These are phyloP conservation scores for Tricholoma saponaceum DNA, from an alignment of 768 basidiomycete species.

Conservation along the genomic window DNA sequence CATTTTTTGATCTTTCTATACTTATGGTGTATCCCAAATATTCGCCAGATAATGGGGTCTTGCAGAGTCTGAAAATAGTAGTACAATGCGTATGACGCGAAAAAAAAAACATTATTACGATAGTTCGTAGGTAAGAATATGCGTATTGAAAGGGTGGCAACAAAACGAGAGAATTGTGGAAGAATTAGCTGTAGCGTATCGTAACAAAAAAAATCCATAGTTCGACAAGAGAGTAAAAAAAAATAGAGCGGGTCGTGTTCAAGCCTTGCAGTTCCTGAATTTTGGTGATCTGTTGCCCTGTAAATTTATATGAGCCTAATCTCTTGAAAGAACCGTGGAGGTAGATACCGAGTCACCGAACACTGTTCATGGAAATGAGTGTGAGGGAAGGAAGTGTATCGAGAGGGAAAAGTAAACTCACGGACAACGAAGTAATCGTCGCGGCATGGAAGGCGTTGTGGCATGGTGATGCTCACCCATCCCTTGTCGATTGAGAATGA, in stretches of 20 bases:
- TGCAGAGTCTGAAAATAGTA: no score
- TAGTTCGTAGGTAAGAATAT: neutral
- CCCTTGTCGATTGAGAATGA: conserved; percentile 18
- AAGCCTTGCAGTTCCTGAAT: conserved; percentile 15
- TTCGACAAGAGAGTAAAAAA: neutral
- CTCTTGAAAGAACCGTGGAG: neutral
- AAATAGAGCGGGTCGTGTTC: neutral
- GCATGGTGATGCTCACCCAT: conserved; percentile 12
- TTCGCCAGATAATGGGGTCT: no score
- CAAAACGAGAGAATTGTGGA: neutral
- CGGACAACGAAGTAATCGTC: conserved; percentile 23
- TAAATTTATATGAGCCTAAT: neutral
- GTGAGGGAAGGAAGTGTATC: neutral
- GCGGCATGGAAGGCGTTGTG: conserved; percentile 9
- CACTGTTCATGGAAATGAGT: conserved; percentile 11
- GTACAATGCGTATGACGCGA: neutral
- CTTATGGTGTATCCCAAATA: no score
- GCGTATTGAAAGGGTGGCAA: neutral
- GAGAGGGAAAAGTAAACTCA: conserved; percentile 11
- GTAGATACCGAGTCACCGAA: conserved; percentile 27
- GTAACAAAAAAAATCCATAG: neutral
- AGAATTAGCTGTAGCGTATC: neutral
- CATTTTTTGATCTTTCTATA: neutral
- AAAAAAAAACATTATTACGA: neutral
- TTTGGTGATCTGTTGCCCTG: conserved; percentile 25